These are phyloP conservation scores for Xenoacremonium recifei DNA, from an alignment of 2,329 filamentous ascomycete genomes.

Conservation along the genomic window DNA sequence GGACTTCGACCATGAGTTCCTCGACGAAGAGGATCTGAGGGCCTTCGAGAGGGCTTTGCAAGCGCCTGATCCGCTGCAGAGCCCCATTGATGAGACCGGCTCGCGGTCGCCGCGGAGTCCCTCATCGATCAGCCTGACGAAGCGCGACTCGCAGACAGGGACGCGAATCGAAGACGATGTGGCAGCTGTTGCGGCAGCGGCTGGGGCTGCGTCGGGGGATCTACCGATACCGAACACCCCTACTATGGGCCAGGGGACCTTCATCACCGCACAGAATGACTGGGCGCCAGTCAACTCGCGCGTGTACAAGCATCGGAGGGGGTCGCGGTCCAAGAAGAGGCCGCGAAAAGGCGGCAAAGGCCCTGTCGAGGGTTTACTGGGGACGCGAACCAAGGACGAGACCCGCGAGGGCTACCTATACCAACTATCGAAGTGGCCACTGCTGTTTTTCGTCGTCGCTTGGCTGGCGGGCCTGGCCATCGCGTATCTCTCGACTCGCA, in stretches of 20 bases:
- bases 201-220: constrained; percentile 39
- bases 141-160: constrained; percentile 36
- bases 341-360: constrained; percentile 35
- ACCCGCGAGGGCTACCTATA: constrained; percentile 94
- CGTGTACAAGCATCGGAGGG: constrained; percentile 45
- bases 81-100: constrained; percentile 52
- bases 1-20: constrained; percentile 78
- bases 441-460: constrained; percentile 73
- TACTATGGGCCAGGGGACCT: constrained; percentile 48
- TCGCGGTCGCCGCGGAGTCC: constrained; percentile 41
- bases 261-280: constrained; percentile 90
- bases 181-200: constrained; percentile 35
- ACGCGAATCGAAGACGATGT: constrained; percentile 31
- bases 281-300: constrained; percentile 87
- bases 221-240: constrained; percentile 22
- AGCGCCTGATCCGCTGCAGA: constrained; percentile 74
- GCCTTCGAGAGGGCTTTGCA: constrained; percentile 79
- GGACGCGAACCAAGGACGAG: constrained; percentile 76
- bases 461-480: constrained; percentile 74
- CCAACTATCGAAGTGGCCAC: constrained; percentile 84
- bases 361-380: constrained; percentile 39
- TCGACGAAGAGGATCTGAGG: constrained; percentile 67
- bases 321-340: constrained; percentile 33
- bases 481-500: constrained; percentile 75
- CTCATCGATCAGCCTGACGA: constrained; percentile 42